These are phyloP conservation scores for Apiospora kogelbergensis DNA, from an alignment of 2,329 filamentous ascomycete genomes.

Conservation along the genomic window DNA sequence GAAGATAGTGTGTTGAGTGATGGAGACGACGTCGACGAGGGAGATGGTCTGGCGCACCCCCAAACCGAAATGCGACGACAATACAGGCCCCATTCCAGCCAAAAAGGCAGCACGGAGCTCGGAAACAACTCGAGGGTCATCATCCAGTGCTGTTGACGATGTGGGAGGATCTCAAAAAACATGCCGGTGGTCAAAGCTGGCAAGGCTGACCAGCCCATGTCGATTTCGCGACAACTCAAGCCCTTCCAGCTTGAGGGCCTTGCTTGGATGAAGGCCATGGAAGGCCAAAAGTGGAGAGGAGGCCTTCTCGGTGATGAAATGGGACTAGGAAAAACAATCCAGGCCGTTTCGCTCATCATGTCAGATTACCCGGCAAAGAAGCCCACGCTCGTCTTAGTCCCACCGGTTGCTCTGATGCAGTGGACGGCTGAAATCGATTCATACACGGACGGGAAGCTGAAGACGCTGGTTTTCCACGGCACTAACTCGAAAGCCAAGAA, in stretches of 20 bases:
- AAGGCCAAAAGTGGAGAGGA: conserved; percentile 80
- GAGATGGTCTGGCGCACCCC: not conserved
- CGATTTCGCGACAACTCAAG: conserved; percentile 82
- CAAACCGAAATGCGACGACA: not conserved
- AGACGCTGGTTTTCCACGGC: conserved; percentile 87
- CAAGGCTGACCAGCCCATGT: conserved; percentile 68
- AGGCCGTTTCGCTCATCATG: conserved; percentile 97
- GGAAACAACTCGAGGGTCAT: conserved; percentile 62
- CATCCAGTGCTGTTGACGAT: conserved; percentile 82
- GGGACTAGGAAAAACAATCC: conserved; percentile 98
- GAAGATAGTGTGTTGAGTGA: conserved; percentile 11
- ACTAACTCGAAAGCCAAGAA: conserved; percentile 82
- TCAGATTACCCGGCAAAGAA: conserved; percentile 85
- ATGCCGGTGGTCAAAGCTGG: conserved; percentile 64
- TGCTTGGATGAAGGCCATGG: conserved; percentile 92
- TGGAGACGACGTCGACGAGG: not conserved
- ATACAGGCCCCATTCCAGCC: not conserved
- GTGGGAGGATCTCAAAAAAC: conserved; percentile 76
- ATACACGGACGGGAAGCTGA: conserved; percentile 84
- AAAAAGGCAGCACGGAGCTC: not conserved
- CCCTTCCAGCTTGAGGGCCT: conserved; percentile 92
- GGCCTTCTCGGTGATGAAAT: conserved; percentile 96
- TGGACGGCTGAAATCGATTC: conserved; percentile 82
- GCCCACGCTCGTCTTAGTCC: conserved; percentile 85
- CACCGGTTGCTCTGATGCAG: conserved; percentile 92